Evolutionary conservation across 208 protist genomes (phyloP), one percentile per base, ranked within the genome.

Genomic region (Jaenimonas drosophilae): DNA sequence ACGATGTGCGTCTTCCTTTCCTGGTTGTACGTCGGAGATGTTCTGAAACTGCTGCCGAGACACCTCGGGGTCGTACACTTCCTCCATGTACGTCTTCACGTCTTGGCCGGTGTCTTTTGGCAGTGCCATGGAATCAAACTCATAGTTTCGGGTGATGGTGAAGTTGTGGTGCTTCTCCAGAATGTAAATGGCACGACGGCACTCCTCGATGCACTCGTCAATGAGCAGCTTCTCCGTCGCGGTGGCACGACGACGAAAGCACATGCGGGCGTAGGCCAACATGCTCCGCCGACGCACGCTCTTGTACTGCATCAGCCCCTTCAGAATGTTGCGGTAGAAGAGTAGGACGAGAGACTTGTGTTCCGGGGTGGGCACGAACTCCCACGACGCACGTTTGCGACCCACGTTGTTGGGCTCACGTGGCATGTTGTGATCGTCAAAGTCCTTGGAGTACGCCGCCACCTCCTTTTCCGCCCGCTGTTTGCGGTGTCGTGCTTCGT

Each of bases 11-110:
- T 87, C 59, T 58, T 86, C 74, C 46, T 70, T 74, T 2, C 84
- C 75, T 0, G 78, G 76, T 62, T 86, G 72, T 21, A 90, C 85
- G 37, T 90, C 78, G 21, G 69, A 75, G 60, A 94, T 87, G 58
- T 82, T 64, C 30, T 88, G 76, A 43, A 92, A 92, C 64, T 88
- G 79, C 68, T 69, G 56, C 3, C 79, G 73, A 17, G 76, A 85
- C 30, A 89, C 32, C 64, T 89, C 76, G 17, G 84, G 84, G 54
- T 92, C 84, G 56, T 92, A 92, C 26, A 87, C 73, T 58, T 92
- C 84, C 66, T 92, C 84, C 84, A 92, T 92, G 69, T 92, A 92
- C 25, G 76, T 88, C 66, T 81, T 76, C 59, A 92, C 84, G 50
- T 92, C 80, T 48, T 92, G 84, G 7, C 84, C 84, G n/a, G 84